Evolutionary conservation across 805 yeast species (phyloP).

Genomic region (Kodamaea sagamina): DNA sequence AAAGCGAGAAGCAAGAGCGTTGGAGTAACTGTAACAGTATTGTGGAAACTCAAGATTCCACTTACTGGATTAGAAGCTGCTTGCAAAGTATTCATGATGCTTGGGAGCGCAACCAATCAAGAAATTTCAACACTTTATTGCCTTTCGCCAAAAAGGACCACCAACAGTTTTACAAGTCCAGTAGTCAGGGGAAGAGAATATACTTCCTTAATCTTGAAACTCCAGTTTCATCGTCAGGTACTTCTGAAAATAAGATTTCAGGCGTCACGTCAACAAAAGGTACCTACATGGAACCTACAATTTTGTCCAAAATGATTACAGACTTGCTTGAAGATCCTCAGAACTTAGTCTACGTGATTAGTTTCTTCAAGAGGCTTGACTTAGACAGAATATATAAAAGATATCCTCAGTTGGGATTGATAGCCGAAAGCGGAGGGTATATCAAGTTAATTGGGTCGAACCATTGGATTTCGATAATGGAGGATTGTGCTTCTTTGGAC

Average conservation of each 20-base stretch:
- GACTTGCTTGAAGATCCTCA: conserved; percentile 58
- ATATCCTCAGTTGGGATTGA: conserved; percentile 70
- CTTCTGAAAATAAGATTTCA: conserved; percentile 5
- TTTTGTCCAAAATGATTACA: conserved; percentile 51
- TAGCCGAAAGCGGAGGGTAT: conserved; percentile 90
- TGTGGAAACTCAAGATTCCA: conserved; percentile 68
- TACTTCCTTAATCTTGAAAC: conserved; percentile 55
- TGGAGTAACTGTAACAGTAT: conserved; percentile 65
- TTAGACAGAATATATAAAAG: conserved; percentile 69
- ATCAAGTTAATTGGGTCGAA: conserved; percentile 54
- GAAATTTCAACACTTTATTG: conserved; percentile 24
- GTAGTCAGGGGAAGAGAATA: conserved; percentile 42
- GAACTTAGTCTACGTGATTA: conserved; percentile 72
- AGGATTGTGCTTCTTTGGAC: conserved; percentile 44
- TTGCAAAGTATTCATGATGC: conserved; percentile 51
- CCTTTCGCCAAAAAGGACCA: conserved; percentile 39
- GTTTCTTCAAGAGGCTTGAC: conserved; percentile 62
- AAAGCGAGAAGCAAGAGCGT: conserved; percentile 55
- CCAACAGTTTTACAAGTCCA: conserved; percentile 29
- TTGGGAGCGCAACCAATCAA: conserved; percentile 35
- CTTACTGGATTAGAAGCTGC: conserved; percentile 68
- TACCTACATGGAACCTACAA: conserved; percentile 52
- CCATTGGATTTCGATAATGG: conserved; percentile 64
- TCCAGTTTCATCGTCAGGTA: conserved; percentile 29
- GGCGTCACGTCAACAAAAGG: conserved; percentile 23